These are phyloP conservation scores for Apiospora arundinis DNA, from an alignment of 2,329 filamentous ascomycete genomes.

Conservation along the genomic window DNA sequence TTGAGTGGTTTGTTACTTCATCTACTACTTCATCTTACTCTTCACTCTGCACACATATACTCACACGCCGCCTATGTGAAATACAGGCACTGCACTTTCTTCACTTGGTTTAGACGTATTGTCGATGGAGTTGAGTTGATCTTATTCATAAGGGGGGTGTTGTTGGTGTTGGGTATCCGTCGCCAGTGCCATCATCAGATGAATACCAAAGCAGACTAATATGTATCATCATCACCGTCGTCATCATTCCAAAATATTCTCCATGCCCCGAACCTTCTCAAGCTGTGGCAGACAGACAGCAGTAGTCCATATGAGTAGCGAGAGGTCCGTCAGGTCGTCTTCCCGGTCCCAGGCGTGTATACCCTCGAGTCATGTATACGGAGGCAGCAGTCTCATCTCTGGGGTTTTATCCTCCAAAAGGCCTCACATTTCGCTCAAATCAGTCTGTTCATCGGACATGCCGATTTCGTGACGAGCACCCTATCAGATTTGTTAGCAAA, in stretches of 20 bases:
- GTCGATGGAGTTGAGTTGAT: constrained; percentile 4
- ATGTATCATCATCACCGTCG: not conserved
- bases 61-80: too few relatives aligned
- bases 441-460: not conserved
- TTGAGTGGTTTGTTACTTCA: not conserved
- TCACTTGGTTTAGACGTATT: not conserved
- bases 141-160: not conserved
- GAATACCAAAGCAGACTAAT: not conserved
- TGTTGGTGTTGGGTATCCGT: not conserved
- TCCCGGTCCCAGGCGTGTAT: not conserved
- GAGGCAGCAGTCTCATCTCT: not conserved
- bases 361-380: not conserved
- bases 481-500: not conserved
- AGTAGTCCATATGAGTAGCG: not conserved
- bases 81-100: not conserved
- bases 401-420: not conserved
- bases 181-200: not conserved
- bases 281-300: not conserved
- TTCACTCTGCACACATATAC: not conserved
- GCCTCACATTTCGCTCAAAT: not conserved
- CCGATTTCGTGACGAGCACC: not conserved
- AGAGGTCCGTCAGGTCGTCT: not conserved
- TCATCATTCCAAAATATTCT: not conserved
- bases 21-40: not conserved
- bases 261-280: not conserved